Evolutionary conservation across 2,329 filamentous ascomycete genomes (phyloP), one percentile per base, ranked within the genome.

Genomic region (Madurella fahalii): DNA sequence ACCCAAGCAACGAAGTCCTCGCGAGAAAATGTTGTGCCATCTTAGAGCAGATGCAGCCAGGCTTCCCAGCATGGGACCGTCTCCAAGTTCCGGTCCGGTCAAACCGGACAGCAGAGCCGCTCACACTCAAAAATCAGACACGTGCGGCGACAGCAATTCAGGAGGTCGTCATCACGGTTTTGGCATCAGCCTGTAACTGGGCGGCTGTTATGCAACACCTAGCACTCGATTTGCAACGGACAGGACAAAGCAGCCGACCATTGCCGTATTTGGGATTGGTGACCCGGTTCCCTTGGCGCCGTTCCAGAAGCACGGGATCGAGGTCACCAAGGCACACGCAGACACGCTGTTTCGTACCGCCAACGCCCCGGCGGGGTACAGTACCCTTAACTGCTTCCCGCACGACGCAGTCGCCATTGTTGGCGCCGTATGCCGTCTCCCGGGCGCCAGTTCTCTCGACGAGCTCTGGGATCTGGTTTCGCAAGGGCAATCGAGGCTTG

Each of bases 271-370:
- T 30, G 52, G 52, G n/a, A 5, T 54, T 18, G 39, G 31, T 1
- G 49, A 56, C 30, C 40, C 16, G 11, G 49, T 56, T 18, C 49
- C 53, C 44, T n/a, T 56, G 40, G 45, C 53, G 4, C 53, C 53
- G 2, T 56, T 52, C 25, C 49, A 52, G 16, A n/a, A 37, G n/a
- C 15, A 9, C 9, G 37, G 45, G 17, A 13, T 49, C 25, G 39
- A 20, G 2, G 15, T 39, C 9, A 40, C 40, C 16, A 56, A 49
- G 34, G 18, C 30, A 12, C 11, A 18, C 12, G 49, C 32, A 2
- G 44, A 49, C 31, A 31, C 12, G 39, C 11, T 56, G 40, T 37
- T 46, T 2, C 4, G 32, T 7, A 2, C 13, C 12, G 25, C 15
- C 40, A 32, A 20, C 34, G 13, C 16, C 9, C 9, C 25, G 12